A percentile compares a stretch with the other conserved stretches of the same genome.
phyloP scores from a whole-genome alignment of 768 basidiomycete genomes.

The Daedaleopsis nitida region DNA sequence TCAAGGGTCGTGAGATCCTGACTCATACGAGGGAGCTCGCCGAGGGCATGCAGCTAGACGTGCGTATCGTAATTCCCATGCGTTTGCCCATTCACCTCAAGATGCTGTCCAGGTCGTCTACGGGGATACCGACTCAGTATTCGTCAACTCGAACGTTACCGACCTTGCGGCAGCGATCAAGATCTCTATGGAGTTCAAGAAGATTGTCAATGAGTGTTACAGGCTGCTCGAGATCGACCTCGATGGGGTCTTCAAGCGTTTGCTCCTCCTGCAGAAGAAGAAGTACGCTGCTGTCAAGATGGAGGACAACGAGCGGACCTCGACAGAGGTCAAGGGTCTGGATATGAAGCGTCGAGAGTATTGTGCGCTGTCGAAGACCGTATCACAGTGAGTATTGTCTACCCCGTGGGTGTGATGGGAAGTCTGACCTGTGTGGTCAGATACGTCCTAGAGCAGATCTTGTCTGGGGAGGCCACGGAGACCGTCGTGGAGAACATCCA shows the following conservation, averaged over 20 bases:
- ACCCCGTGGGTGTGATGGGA: neutral
- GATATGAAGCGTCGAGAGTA: slow-evolving; percentile 99
- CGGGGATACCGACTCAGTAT: slow-evolving; percentile 98
- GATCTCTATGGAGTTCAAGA: slow-evolving; percentile 92
- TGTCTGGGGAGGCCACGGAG: slow-evolving; percentile 91
- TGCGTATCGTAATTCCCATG: slow-evolving; percentile 39
- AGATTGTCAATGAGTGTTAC: slow-evolving; percentile 94
- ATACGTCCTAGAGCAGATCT: slow-evolving; percentile 85
- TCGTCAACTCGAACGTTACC: slow-evolving; percentile 93
- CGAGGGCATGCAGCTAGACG: slow-evolving; percentile 86
- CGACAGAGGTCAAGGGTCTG: slow-evolving; percentile 91
- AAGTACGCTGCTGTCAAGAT: slow-evolving; percentile 98
- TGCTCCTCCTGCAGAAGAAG: slow-evolving; percentile 96
- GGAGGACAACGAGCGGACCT: slow-evolving; percentile 76
- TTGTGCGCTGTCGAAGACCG: slow-evolving; percentile 85
- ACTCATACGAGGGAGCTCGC: slow-evolving; percentile 92
- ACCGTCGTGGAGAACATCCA: slow-evolving; percentile 89
- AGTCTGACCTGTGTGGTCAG: slow-evolving; percentile 39
- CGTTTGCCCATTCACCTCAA: neutral
- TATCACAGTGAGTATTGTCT: slow-evolving; percentile 75
- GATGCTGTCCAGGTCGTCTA: slow-evolving; percentile 78
- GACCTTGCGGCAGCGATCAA: slow-evolving; percentile 87
- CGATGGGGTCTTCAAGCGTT: slow-evolving; percentile 89
- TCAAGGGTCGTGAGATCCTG: slow-evolving; percentile 96
- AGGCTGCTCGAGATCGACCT: slow-evolving; percentile 95